phyloP scores from a whole-genome alignment of 257 asterid species.

The Lithospermum erythrorhizon region DNA sequence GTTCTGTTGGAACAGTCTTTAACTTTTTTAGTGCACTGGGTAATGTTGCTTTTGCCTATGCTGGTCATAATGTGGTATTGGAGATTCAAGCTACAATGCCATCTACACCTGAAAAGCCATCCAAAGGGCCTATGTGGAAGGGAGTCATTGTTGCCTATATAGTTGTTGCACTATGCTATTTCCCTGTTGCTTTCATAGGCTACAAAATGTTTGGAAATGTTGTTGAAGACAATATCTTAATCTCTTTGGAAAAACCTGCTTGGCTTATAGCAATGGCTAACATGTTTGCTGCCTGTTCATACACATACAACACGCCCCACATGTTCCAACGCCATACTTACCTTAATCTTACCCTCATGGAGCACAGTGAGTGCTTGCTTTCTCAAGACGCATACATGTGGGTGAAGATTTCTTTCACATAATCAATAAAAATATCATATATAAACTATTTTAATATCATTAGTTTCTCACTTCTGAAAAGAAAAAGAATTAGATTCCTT shows the following conservation, averaged over 20 bases:
- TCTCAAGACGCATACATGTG: too few species aligned
- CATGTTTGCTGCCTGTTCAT: constrained; percentile 76
- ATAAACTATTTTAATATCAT: too few species aligned
- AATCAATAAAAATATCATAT: too few species aligned
- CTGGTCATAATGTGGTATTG: constrained; percentile 88
- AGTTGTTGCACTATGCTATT: constrained; percentile 78
- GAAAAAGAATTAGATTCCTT: too few species aligned
- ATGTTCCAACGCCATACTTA: too few species aligned
- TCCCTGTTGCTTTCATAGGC: constrained; percentile 84
- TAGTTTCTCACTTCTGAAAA: too few species aligned
- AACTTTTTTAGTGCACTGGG: constrained; percentile 73
- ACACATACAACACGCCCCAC: too few species aligned
- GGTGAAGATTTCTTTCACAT: too few species aligned
- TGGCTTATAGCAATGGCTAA: constrained; percentile 97
- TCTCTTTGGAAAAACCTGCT: constrained; percentile 38
- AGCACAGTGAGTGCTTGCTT: too few species aligned
- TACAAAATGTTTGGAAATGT: constrained; percentile 59
- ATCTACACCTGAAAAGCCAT: constrained; percentile 84
- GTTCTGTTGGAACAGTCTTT: constrained; percentile 50
- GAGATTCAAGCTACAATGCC: constrained; percentile 93
- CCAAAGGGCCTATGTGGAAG: constrained; percentile 85
- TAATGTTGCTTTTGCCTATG: constrained; percentile 86
- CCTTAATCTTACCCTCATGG: too few species aligned
- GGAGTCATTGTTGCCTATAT: constrained; percentile 86
- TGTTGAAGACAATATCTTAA: constrained; percentile 46